Base-by-base conservation (phyloP, 768 basidiomycete genomes). In the Strobilomyces confusus region DNA sequence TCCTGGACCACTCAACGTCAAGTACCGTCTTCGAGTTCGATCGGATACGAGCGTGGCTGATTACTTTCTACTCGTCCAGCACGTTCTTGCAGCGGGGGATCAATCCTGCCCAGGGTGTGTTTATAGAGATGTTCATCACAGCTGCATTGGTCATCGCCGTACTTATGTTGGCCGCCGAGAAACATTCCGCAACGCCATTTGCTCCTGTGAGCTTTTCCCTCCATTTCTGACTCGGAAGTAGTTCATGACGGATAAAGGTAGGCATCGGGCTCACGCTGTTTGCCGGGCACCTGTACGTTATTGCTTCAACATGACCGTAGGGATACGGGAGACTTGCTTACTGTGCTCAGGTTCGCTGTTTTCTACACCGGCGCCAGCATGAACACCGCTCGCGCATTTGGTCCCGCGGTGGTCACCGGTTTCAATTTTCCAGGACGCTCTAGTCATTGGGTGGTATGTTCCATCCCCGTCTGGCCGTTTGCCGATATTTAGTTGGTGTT, bases 141-240 rank as follows among this genome's bases (percentile, higher is more conserved):
- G 73, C 79, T 13, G 73, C 75, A 15, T 73, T 87, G 37, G 78
- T 81, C 40, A 66, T 85, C 14, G 73, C 86, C 7, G 82, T 86
- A n/a, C 77, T 87, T 56, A 86, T 87, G 83, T 66, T 87, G 23
- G 86, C 86, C 5, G 82, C 81, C 15, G 86, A 87, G 68, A 87
- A 87, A 67, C 85, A 86, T 58, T 70, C 73, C 25, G 73, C 75
- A 2, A 87, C 84, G 1, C 81, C 85, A 0, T 83, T 86, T 60
- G 84, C 84, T 19, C 86, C 86, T n/a, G 82, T 83, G 56, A 42
- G 69, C 26, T 9, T 32, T n/a, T 26, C 34, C 14, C 45, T 33
- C 19, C 1, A 2, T 38, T 34, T 45, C 38, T 48, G 29, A 51
- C 41, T 40, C 1, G 13, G 48, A 7, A 20, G 49, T 52, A n/a